Base-by-base conservation (phyloP, 2,329 filamentous ascomycete genomes). In the Hawksworthiomyces lignivorus region DNA sequence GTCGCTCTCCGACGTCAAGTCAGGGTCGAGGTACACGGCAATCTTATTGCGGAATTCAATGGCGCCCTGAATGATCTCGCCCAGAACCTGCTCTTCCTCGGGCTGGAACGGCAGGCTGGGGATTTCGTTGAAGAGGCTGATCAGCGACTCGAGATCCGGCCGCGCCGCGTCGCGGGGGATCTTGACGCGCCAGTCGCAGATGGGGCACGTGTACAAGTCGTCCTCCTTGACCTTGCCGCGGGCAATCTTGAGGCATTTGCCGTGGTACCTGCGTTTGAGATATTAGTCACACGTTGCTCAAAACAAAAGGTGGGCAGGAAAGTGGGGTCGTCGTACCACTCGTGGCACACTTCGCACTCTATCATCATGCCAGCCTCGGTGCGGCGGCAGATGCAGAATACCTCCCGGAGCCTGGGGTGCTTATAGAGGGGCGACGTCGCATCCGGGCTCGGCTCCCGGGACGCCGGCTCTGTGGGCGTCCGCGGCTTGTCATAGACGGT, bases 281-380 rank as follows among this genome's bases (percentile, higher is more conserved):
- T 50, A 54, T 48, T 12, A 31, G 30, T 20, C 4, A 21, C 21
- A 30, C 8, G 8, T 21, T n/a, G n/a, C n/a, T n/a, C n/a, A n/a
- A 27, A 21, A 40, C 45, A 44, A 27, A 39, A 8, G 33, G 41
- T 19, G 35, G 10, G 3, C 36, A 5, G 7, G 19, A 31, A 36
- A 11, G 5, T 12, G 4, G 1, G 5, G 17, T 31, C 37, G 6
- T 69, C 80, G 69, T 62, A 89, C 92, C 92, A 98, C 67, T 98
- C 92, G 56, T 96, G 90, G 62, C 92, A 98, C 29, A 96, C 72
- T 60, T 97, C 92, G 60, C 92, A 98, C 63, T 98, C 92, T 54
- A 98, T 97, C 92, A 98, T 98, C 84, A 97, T 94, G 39, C 92
- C 92, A 28, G 90, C 88, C 62, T 98, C 92, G 7, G 87, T 78